Evolutionary conservation across 176 grass and related monocot species (phyloP), one percentile per base, ranked within the genome.

Genomic region (Bothriochloa decipiens): DNA sequence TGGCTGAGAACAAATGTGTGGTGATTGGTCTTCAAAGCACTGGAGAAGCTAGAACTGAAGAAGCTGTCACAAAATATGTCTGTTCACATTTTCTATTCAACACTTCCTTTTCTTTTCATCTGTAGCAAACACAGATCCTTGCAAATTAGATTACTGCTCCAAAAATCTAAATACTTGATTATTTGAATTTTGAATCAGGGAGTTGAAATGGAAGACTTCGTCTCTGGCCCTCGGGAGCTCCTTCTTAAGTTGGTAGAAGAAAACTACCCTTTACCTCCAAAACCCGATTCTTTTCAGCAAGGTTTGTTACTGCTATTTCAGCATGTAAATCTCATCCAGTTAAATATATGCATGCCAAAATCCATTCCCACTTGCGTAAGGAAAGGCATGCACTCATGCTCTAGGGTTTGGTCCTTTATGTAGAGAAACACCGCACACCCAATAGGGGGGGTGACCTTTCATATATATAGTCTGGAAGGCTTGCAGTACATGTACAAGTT

Each of bases 21-120:
- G 96, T 99, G 41, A 88, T 99, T 86, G 96, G 96, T 77, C 96
- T 99, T 90, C 96, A 99, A 71, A 99, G 96, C 86, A 99, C 96
- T 82, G 96, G 96, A 86, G 96, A 99, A 67, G 96, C 96, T 83
- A 93, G 96, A 84, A 99, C 90, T 29, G 96, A 99, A 78, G 96
- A 99, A 87, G 93, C 93, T 69, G 89, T 99, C 35, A 92, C 87
- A 78, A 99, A 96, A 99, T 99, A 99, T 89, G 96, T 99, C 53
- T 35, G 93, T 87, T 84, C 68, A 67, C 65, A 75, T 71, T 75
- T 79, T 49, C 61, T 78, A 18, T 65, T 75, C 20, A 83, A 74
- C 35, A 43, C 57, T 83, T 66, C 28, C 5, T 15, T 74, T 55
- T 45, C 60, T 55, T 46, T 71, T 22, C 41, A 5, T 25, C 25